Percentiles rank a stretch among this genome's conserved stretches.
These are phyloP conservation scores for Chenopodium formosanum DNA, from an alignment of 148 eudicot species.

Conservation along the genomic window DNA sequence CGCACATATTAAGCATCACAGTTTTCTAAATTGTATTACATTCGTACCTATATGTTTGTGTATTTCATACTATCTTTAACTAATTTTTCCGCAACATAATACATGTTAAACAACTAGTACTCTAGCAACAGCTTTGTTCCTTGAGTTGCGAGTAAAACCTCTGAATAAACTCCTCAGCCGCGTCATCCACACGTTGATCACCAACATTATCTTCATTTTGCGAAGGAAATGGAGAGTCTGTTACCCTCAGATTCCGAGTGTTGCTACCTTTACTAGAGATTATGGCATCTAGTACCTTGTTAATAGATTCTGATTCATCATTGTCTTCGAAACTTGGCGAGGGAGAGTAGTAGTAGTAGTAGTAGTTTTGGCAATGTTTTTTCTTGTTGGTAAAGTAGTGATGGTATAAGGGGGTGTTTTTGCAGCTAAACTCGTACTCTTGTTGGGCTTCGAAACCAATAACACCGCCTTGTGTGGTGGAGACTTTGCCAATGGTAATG, in stretches of 20 bases:
- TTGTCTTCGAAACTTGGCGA: background rate
- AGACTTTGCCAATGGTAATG: constrained; percentile 24
- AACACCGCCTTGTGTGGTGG: constrained; percentile 25
- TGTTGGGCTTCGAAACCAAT: background rate
- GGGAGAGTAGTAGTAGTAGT: background rate
- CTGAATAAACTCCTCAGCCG: constrained; percentile 65
- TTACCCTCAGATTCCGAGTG: constrained; percentile 54
- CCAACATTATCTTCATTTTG: constrained; percentile 35
- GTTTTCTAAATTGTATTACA: background rate
- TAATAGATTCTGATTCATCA: constrained; percentile 3
- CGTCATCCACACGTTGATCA: constrained; percentile 55
- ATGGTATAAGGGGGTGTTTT: constrained; percentile 43
- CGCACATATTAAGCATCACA: background rate
- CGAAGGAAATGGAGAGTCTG: constrained; percentile 67
- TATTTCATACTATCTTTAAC: too few relatives aligned
- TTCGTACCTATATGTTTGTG: too few relatives aligned
- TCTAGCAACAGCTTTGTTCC: constrained; percentile 25
- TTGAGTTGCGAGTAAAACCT: constrained; percentile 37
- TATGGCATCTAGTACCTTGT: constrained; percentile 42
- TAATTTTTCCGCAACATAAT: too few relatives aligned
- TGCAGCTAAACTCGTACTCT: constrained; percentile 30
- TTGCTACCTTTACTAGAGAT: constrained; percentile 11
- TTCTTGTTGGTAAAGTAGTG: constrained; percentile 18
- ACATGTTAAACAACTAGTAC: too few relatives aligned
- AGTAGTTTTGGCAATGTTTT: background rate